Base-by-base conservation (phyloP, 306 rosid genomes). In the Malus orientalis region DNA sequence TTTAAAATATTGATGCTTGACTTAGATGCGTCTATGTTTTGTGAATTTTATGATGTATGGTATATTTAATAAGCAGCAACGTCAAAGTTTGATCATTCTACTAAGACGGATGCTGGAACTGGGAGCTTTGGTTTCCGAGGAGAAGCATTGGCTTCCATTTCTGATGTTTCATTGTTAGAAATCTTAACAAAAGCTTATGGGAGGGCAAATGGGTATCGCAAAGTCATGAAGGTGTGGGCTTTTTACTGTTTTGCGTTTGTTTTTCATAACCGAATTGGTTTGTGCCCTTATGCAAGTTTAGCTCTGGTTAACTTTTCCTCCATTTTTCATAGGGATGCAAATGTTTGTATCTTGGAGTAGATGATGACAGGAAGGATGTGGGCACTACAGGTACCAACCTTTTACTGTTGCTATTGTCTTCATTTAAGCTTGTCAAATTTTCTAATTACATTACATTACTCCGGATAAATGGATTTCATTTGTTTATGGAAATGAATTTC, bases 131-230 rank as follows among this genome's bases (percentile, higher is more conserved):
- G 97, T 68, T 95, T 86, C 73, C 90, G 90, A 61, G 99, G 99
- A 78, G 97, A 95, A 81, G 90, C 97, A 74, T 81, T 95, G 88
- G 97, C 99, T 83, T 95, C 97, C 76, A 90, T 95, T 80, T 90
- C 97, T 1, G 97, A 92, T 49, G 79, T 92, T 25, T 89, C 99
- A 5, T 76, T 95, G 85, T 72, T 92, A 83, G 97, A 95, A 83
- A 88, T 95, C 69, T 84, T 92, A 69, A 88, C 99, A 66, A 90
- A 90, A 89, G 83, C 91, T 70, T 70, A 66, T 79, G 97, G 97
- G 85, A 89, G 92, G 86, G 90, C 97, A 23, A 95, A 92, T 90
- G 99, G 97, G 82, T 95, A 89, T 78, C 88, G 83, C 45, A 95
- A 92, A 85, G 87, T 95, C 57, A 74, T 95, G 81, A 95, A 95